Evolutionary conservation across 768 basidiomycete genomes (phyloP).

Genomic region (Hypsizygus marmoreus): DNA sequence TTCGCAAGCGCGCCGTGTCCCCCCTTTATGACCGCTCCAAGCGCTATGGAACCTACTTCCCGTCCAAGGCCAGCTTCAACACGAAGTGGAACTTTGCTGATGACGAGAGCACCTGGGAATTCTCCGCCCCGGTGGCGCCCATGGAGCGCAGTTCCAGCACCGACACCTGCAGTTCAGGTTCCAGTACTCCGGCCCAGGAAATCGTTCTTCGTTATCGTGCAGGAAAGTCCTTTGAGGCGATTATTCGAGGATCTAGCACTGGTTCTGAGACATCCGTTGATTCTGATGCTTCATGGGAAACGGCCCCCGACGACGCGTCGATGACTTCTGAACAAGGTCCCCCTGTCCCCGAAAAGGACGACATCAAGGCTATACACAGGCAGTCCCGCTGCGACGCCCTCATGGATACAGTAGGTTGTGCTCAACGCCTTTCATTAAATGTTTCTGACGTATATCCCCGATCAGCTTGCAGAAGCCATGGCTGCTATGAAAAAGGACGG

Average conservation of each 20-base stretch:
- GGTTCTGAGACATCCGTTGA: slow-evolving; percentile 7
- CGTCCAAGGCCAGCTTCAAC: slow-evolving; percentile 24
- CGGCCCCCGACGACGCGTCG: slow-evolving; percentile 9
- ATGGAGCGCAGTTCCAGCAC: slow-evolving; percentile 25
- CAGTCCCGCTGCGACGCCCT: slow-evolving; percentile 38
- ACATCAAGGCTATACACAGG: slow-evolving; percentile 32
- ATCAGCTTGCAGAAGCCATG: slow-evolving; percentile 41
- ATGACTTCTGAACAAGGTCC: slow-evolving; percentile 13
- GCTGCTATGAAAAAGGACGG: slow-evolving; percentile 27
- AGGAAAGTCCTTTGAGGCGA: slow-evolving; percentile 26
- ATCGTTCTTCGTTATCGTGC: slow-evolving; percentile 39
- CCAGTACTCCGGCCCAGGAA: slow-evolving; percentile 41
- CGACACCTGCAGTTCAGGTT: slow-evolving; percentile 22
- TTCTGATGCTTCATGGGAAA: slow-evolving; percentile 17
- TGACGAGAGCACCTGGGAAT: slow-evolving; percentile 39
- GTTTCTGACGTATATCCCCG: not conserved
- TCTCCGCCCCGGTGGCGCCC: slow-evolving; percentile 27
- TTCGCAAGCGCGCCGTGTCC: slow-evolving; percentile 6
- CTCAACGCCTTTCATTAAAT: not conserved
- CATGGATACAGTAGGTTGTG: slow-evolving; percentile 37
- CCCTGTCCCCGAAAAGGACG: slow-evolving; percentile 17
- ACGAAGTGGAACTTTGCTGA: slow-evolving; percentile 23
- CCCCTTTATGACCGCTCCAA: slow-evolving; percentile 22
- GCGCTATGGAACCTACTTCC: slow-evolving; percentile 38
- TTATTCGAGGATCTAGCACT: slow-evolving; percentile 17